Evolutionary conservation across 2,329 filamentous ascomycete species (phyloP).

Genomic region (Penicillium sumatraense): DNA sequence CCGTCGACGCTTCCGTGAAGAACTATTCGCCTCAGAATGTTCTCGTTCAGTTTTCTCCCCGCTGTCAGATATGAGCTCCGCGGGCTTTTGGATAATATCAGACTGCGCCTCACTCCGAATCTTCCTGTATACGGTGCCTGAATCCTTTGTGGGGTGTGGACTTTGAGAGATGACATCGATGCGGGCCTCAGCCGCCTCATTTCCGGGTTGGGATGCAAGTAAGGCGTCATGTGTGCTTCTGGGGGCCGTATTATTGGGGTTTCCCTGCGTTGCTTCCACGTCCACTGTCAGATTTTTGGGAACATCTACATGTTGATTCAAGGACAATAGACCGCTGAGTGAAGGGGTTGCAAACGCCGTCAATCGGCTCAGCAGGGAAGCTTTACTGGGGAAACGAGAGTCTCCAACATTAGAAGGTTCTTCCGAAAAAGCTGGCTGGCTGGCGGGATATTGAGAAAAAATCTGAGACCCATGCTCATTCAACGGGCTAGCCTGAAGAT

Average conservation of each 20-base stretch:
- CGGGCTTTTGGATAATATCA: neutral
- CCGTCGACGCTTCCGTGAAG: conserved; percentile 18
- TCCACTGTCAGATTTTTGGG: neutral
- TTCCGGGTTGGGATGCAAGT: neutral
- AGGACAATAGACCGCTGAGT: neutral
- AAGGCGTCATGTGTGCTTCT: neutral
- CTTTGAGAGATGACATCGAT: neutral
- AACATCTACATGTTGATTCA: neutral
- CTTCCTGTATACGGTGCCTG: no score
- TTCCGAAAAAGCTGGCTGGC: neutral
- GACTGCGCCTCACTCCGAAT: neutral
- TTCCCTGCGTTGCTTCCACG: neutral
- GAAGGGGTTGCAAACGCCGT: neutral
- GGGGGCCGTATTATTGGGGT: neutral
- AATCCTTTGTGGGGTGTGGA: no score
- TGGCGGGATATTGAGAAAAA: conserved; percentile 15
- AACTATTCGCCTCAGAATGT: no score
- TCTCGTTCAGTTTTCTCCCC: neutral
- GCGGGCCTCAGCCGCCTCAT: no score
- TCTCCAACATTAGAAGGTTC: neutral
- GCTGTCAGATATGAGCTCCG: neutral
- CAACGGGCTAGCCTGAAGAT: neutral
- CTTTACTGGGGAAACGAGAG: no score
- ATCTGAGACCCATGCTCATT: conserved; percentile 12
- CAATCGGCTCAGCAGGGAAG: conserved; percentile 16